These are phyloP conservation scores for Diaporthe citri DNA, from an alignment of 2,329 filamentous ascomycete species.

Conservation along the genomic window DNA sequence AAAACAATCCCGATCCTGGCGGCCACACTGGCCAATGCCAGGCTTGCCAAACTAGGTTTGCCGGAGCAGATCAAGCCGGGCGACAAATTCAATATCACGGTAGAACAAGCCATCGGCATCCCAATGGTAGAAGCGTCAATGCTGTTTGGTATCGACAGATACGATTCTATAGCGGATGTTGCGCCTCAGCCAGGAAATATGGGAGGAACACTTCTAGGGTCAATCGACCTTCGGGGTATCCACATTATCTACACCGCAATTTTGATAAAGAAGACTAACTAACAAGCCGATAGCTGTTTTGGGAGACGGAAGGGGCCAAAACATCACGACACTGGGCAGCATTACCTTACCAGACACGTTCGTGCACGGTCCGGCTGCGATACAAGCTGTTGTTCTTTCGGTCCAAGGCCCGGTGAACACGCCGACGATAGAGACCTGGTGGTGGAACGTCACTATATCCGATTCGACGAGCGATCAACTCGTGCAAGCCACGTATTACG, in stretches of 20 bases:
- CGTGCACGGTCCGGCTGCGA: slow-evolving; percentile 1
- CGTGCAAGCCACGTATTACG: not conserved
- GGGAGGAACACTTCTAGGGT: not conserved
- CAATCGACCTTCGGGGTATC: not conserved
- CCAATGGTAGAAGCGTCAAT: slow-evolving; percentile 6
- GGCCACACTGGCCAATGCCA: not conserved
- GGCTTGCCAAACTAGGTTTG: slow-evolving; percentile 5
- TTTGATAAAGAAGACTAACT: not conserved
- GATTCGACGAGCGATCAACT: slow-evolving; percentile 8
- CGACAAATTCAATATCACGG: not conserved
- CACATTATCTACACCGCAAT: not conserved
- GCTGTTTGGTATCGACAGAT: slow-evolving; percentile 10
- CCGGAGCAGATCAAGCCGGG: slow-evolving; percentile 5
- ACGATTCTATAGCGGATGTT: not conserved
- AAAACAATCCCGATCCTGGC: not conserved
- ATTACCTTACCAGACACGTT: not conserved
- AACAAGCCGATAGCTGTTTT: not conserved
- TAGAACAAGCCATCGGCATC: not conserved
- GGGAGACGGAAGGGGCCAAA: slow-evolving; percentile 4
- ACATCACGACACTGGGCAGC: not conserved
- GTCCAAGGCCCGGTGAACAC: slow-evolving; percentile 7
- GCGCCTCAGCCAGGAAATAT: slow-evolving; percentile 11
- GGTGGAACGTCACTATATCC: slow-evolving; percentile 9
- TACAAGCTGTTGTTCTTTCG: slow-evolving; percentile 12
- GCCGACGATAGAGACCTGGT: slow-evolving; percentile 13